phyloP scores from a whole-genome alignment of 345 rosid genomes.

The Hibiscus mutabilis region DNA sequence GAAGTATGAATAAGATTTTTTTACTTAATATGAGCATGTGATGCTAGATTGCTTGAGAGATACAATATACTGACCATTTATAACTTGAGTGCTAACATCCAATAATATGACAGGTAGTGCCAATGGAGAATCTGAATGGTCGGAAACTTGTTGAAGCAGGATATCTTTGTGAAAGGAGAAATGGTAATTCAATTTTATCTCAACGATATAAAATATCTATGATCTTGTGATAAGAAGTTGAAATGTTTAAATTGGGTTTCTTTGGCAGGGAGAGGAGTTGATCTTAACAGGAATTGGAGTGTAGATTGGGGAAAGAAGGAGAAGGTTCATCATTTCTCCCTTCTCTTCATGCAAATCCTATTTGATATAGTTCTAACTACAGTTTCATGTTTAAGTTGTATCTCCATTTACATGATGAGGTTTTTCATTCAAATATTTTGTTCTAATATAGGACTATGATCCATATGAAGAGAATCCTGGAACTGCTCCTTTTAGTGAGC shows the following conservation, averaged over 20 bases:
- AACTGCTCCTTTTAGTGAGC: conserved; percentile 84
- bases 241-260: conserved; percentile 10
- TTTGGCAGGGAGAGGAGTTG: conserved; percentile 88
- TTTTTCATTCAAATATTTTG: conserved; percentile 9
- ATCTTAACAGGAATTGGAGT: conserved; percentile 95
- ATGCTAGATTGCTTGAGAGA: neutral
- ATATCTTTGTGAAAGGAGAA: conserved; percentile 92
- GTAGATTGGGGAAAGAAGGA: conserved; percentile 99
- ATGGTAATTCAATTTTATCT: conserved; percentile 38
- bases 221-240: conserved; percentile 9
- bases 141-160: conserved; percentile 92
- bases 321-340: conserved; percentile 41
- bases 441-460: conserved; percentile 65
- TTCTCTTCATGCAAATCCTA: neutral
- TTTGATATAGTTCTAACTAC: neutral
- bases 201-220: conserved; percentile 5
- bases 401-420: neutral
- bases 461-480: conserved; percentile 99
- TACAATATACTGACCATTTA: neutral
- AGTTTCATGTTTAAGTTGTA: neutral
- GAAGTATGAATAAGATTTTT: neutral
- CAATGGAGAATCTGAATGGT: conserved; percentile 89
- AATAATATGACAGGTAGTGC: conserved; percentile 55
- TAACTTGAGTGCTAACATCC: conserved; percentile 12
- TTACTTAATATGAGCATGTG: neutral